phyloP scores from a whole-genome alignment of 306 rosid species.

The Cyamopsis tetragonoloba region DNA sequence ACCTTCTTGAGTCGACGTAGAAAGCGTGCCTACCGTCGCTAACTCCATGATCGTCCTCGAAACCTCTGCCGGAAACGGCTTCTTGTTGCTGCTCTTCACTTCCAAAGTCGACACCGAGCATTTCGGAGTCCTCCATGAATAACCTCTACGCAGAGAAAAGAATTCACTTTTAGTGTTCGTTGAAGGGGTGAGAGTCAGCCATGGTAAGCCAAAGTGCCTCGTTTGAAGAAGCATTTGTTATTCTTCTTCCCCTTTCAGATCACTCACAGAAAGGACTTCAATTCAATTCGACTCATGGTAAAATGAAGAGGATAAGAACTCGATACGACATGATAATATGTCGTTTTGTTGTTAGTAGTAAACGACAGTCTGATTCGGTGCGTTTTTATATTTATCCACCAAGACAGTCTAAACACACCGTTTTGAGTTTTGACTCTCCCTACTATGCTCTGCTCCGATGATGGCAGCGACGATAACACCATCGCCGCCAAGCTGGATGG shows the following conservation, averaged over 20 bases:
- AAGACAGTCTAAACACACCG: not conserved
- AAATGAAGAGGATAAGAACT: constrained; percentile 13
- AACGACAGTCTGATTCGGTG: constrained; percentile 20
- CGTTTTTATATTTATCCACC: not conserved
- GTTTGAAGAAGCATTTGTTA: constrained; percentile 30
- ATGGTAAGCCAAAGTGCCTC: constrained; percentile 26
- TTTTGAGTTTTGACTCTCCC: not conserved
- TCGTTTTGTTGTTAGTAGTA: constrained; percentile 3
- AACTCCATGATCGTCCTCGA: constrained; percentile 86
- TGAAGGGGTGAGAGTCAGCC: constrained; percentile 8
- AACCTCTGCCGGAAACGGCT: constrained; percentile 79
- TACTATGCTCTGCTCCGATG: not conserved
- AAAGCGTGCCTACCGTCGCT: constrained; percentile 64
- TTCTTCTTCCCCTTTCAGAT: not conserved
- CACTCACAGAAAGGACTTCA: not conserved
- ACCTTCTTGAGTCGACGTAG: constrained; percentile 52
- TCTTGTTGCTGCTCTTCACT: constrained; percentile 31
- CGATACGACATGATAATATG: not conserved
- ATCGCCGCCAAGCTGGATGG: not conserved
- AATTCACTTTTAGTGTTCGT: not conserved
- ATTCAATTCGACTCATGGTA: not conserved
- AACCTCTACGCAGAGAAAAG: no score
- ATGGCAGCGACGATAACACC: not conserved
- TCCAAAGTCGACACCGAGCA: constrained; percentile 53
- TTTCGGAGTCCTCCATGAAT: constrained; percentile 21